phyloP scores from a whole-genome alignment of 2,329 filamentous ascomycete species.

The Aspergillaceae sp. region DNA sequence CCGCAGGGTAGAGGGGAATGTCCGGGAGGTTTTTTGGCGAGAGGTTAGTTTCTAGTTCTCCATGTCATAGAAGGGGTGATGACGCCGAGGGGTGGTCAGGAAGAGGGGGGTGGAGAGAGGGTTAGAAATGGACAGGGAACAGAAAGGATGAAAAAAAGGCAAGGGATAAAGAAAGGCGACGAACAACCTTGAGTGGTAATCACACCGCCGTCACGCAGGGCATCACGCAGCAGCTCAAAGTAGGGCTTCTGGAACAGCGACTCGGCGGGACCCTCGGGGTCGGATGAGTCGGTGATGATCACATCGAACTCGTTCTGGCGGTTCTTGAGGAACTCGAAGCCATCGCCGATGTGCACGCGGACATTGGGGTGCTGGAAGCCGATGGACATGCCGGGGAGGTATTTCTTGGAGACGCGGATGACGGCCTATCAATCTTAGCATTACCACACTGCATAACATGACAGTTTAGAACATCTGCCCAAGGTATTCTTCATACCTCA shows the following conservation, averaged over 20 bases:
- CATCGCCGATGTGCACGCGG: conserved; percentile 87
- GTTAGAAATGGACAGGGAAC: conserved; percentile 1
- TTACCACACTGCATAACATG: too few relatives aligned
- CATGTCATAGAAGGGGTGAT: not conserved
- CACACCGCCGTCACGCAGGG: conserved; percentile 88
- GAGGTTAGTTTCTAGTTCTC: conserved; percentile 15
- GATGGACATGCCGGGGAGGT: conserved; percentile 85
- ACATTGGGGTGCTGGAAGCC: conserved; percentile 92
- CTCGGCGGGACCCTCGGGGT: conserved; percentile 94
- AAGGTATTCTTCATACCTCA: conserved; percentile 50
- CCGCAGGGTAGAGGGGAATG: conserved; percentile 14
- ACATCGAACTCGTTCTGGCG: conserved; percentile 98
- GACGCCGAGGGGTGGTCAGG: too few relatives aligned
- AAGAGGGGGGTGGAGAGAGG: not conserved
- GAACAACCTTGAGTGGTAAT: conserved; percentile 99
- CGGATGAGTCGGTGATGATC: conserved; percentile 98
- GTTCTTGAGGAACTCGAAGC: conserved; percentile 96
- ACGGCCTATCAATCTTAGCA: conserved; percentile 54
- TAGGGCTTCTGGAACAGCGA: conserved; percentile 98
- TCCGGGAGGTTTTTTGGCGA: conserved; percentile 22
- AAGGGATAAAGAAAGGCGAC: conserved; percentile 53
- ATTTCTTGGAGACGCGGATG: conserved; percentile 96
- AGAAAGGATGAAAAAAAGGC: conserved; percentile 5
- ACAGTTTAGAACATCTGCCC: too few relatives aligned
- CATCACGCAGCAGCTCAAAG: conserved; percentile 82